phyloP scores from a whole-genome alignment of 2,329 filamentous ascomycete genomes.

The Neocucurbitaria cava region DNA sequence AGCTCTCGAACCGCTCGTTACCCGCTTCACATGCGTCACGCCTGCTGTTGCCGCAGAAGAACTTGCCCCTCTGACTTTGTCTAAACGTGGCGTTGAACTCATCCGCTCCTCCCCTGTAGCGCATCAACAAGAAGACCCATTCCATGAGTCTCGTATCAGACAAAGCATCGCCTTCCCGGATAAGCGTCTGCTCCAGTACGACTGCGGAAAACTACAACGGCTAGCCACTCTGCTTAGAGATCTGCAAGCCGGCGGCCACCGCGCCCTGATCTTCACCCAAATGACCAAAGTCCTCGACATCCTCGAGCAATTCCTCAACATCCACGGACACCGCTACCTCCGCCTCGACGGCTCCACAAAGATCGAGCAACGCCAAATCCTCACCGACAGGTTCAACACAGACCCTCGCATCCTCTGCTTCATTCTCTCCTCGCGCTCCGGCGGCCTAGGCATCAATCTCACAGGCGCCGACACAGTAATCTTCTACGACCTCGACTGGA shows the following conservation, averaged over 20 bases:
- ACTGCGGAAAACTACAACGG: slow-evolving; percentile 94
- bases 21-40: slow-evolving; percentile 91
- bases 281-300: slow-evolving; percentile 99
- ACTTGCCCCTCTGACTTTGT: slow-evolving; percentile 69
- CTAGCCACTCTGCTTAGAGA: slow-evolving; percentile 85
- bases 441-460: slow-evolving; percentile 93
- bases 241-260: slow-evolving; percentile 87
- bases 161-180: slow-evolving; percentile 96
- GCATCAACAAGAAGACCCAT: slow-evolving; percentile 78
- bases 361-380: slow-evolving; percentile 91
- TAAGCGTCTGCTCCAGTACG: slow-evolving; percentile 93
- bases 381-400: slow-evolving; percentile 96
- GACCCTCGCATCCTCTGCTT: slow-evolving; percentile 92
- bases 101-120: slow-evolving; percentile 62
- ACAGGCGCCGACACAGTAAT: slow-evolving; percentile 98
- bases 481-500: slow-evolving; percentile 99
- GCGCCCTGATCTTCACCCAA: slow-evolving; percentile 97
- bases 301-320: slow-evolving; percentile 95
- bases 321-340: slow-evolving; percentile 95
- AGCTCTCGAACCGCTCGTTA: slow-evolving; percentile 75
- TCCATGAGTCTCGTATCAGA: slow-evolving; percentile 91
- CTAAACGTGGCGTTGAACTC: slow-evolving; percentile 63
- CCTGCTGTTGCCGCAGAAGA: slow-evolving; percentile 86
- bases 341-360: slow-evolving; percentile 96
- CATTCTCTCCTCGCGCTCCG: slow-evolving; percentile 92